Evolutionary conservation across 495 filamentous ascomycete species (phyloP), one percentile per base, ranked within the genome.

Genomic region (Penicillium flavigenum): DNA sequence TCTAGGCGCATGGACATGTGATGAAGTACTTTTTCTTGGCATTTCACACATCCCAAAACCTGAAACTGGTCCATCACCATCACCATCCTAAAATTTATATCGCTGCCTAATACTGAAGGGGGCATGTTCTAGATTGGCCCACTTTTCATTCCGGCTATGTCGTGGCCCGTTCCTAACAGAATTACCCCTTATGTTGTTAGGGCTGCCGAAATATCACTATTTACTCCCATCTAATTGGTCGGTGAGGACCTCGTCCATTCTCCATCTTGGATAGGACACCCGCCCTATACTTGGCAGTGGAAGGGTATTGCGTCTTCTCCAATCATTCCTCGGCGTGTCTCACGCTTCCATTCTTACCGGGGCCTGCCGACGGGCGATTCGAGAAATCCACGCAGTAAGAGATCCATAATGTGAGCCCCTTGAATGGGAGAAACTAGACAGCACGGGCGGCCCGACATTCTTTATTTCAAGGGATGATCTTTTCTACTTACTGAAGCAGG

Each of bases 111-210:
- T 17, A 39, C 48, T 26, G 29, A 27, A 38, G 42, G 51, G 24
- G 6, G 0, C 7, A 16, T 34, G 39, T 48, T 43, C 46, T 47
- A 48, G 53, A 54, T 56, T 32, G 54, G 58, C 47, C 62, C 62
- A 61, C 62, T 64, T 64, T 64, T 61, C 50, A 61, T 64, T 56
- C 58, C 54, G 29, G 46, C 47, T 36, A 58, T 45, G 57, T 53
- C 47, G 47, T 61, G 58, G 61, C 45, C 61, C 58, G 62, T 58
- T 55, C 54, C 58, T 55, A 63, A 45, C 10, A 36, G 45, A 31
- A 39, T 51, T 42, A 38, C n/a, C 55, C 53, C 53, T 61, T 61
- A 55, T 39, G 34, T 14, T 41, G 14, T 64, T 54, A 53, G 47
- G 54, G 54, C 54, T 56, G 45, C 29, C 32, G 29, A 55, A 38